phyloP scores from a whole-genome alignment of 129 eudicot species.

The Helianthus tuberosus region DNA sequence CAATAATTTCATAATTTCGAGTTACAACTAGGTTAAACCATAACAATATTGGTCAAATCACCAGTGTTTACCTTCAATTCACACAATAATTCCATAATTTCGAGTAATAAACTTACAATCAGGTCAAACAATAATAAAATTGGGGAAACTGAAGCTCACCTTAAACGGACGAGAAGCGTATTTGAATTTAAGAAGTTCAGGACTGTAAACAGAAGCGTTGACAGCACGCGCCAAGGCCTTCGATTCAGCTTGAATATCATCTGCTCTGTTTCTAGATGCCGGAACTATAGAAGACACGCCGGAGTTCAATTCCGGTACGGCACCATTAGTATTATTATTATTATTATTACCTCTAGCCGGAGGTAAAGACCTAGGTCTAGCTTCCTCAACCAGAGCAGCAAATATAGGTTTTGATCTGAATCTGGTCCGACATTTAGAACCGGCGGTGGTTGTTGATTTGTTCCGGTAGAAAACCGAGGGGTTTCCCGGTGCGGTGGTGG shows the following conservation, averaged over 20 bases:
- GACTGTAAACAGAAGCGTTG: slow-evolving; percentile 70
- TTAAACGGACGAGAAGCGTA: slow-evolving; percentile 80
- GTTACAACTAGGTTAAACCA: not conserved
- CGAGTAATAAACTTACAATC: too few relatives aligned
- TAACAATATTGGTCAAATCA: too few relatives aligned
- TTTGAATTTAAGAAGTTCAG: slow-evolving; percentile 58
- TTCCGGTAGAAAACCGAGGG: slow-evolving; percentile 33
- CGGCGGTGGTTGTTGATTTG: not conserved
- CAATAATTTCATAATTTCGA: not conserved
- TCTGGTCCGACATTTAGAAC: slow-evolving; percentile 33
- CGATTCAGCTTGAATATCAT: slow-evolving; percentile 91
- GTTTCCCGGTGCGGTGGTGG: slow-evolving; percentile 30
- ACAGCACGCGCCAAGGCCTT: slow-evolving; percentile 82
- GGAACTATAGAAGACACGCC: slow-evolving; percentile 24
- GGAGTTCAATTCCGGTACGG: slow-evolving; percentile 11
- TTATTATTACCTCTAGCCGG: slow-evolving; percentile 28
- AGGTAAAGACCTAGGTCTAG: slow-evolving; percentile 49
- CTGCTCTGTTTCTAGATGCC: slow-evolving; percentile 53
- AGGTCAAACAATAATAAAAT: not conserved
- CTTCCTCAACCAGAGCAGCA: slow-evolving; percentile 60
- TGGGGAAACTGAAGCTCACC: slow-evolving; percentile 19
- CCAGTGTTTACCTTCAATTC: too few relatives aligned
- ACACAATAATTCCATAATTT: too few relatives aligned
- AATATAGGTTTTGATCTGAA: slow-evolving; percentile 14
- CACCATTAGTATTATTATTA: slow-evolving; percentile 14